Base-by-base conservation (phyloP, 106 monocot species). In the Ottelia alismoides region DNA sequence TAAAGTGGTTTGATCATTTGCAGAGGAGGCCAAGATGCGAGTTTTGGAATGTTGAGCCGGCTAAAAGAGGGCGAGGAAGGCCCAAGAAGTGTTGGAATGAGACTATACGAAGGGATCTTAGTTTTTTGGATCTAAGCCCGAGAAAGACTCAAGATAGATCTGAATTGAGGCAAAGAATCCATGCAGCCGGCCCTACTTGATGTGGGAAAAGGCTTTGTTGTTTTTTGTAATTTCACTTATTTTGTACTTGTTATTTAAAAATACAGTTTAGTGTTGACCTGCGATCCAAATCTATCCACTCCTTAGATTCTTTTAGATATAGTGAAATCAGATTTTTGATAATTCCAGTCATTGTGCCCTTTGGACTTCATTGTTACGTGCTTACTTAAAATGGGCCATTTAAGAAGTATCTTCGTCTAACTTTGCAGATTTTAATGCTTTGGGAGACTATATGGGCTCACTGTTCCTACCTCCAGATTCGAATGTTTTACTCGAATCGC, bases 401-500 rank as follows among this genome's bases (percentile, higher is more conserved):
- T n/a, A n/a, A n/a, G n/a, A n/a, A n/a, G n/a, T n/a, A n/a, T n/a
- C n/a, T n/a, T n/a, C n/a, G n/a, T 52, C 23, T 14, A 27, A 23
- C 28, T 66, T 48, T 35, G 40, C 76, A 98, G 89, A 85, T 65
- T 66, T 98, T 56, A 89, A 82, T 27, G 85, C 71, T 58, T 79
- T 90, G 29, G 96, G 77, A 22, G 71, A 90, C 49, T 98, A 90
- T 56, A 67, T 57, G 22, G 82, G 89, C 16, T 78, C 89, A 35
- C 89, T 89, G 3, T 98, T 98, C 67, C 72, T 90, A 50, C 82
- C 74, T 24, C 79, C 86, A 21, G 96, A 98, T 32, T 82, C 81
- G 0, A 88, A 96, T 51, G 81, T 94, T 29, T 67, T 96, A 49
- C 82, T 98, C 2, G 96, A 98, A 51, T 92, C 86, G 1, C 96